Percentiles rank a stretch among this genome's conserved stretches.
These are phyloP conservation scores for Stagonosporopsis tanaceti DNA, from an alignment of 2,329 filamentous ascomycete species.

Conservation along the genomic window DNA sequence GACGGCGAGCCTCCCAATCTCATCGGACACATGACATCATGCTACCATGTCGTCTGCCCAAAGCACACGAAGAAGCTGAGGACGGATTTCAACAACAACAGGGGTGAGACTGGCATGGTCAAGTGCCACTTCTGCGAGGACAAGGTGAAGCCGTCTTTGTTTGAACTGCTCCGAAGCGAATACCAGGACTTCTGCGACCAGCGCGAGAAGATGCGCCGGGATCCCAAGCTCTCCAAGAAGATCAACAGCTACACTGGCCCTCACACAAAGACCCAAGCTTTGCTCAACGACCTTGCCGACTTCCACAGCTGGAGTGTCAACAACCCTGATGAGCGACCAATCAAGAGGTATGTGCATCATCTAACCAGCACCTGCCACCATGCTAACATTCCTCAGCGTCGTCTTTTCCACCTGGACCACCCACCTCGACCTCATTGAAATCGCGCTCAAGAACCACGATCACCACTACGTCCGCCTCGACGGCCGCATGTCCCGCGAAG, in stretches of 20 bases:
- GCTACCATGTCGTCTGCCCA: slow-evolving; percentile 84
- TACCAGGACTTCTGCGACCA: slow-evolving; percentile 60
- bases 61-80: slow-evolving; percentile 72
- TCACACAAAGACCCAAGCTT: slow-evolving; percentile 87
- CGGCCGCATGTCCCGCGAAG: slow-evolving; percentile 81
- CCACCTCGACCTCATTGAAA: slow-evolving; percentile 89
- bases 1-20: slow-evolving; percentile 63
- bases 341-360: slow-evolving; percentile 66
- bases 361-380: background rate
- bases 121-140: slow-evolving; percentile 74
- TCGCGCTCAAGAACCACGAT: slow-evolving; percentile 72
- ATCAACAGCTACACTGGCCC: slow-evolving; percentile 79
- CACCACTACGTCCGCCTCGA: slow-evolving; percentile 84
- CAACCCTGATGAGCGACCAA: slow-evolving; percentile 72
- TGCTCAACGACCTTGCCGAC: slow-evolving; percentile 76
- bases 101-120: slow-evolving; percentile 56
- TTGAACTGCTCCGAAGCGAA: slow-evolving; percentile 70
- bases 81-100: slow-evolving; percentile 58
- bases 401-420: slow-evolving; percentile 97
- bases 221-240: slow-evolving; percentile 65
- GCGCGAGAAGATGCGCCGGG: slow-evolving; percentile 64
- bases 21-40: slow-evolving; percentile 82
- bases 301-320: slow-evolving; percentile 69
- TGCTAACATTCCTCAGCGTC: slow-evolving; percentile 60
- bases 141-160: slow-evolving; percentile 69